These are phyloP conservation scores for Inga oerstediana DNA, from an alignment of 306 rosid species.

Conservation along the genomic window DNA sequence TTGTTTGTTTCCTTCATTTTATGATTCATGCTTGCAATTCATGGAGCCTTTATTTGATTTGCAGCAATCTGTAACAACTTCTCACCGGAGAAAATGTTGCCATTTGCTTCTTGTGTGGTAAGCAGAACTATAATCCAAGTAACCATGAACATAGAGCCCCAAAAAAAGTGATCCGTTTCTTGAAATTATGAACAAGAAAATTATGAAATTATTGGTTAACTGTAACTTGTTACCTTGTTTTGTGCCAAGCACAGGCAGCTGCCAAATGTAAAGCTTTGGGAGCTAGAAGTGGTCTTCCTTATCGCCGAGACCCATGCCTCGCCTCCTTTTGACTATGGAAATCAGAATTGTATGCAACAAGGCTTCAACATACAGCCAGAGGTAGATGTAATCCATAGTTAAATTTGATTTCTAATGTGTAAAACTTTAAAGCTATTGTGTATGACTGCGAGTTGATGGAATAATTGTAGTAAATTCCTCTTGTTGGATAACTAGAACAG, in stretches of 20 bases:
- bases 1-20: slow-evolving; percentile 3
- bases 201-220: neutral
- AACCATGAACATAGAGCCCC: neutral
- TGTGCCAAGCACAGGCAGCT: slow-evolving; percentile 68
- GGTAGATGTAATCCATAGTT: neutral
- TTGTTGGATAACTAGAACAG: neutral
- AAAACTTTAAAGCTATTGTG: neutral
- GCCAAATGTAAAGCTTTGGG: slow-evolving; percentile 79
- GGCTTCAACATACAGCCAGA: slow-evolving; percentile 6
- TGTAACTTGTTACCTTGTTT: slow-evolving; percentile 9
- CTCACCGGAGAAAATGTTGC: slow-evolving; percentile 79
- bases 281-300: slow-evolving; percentile 85
- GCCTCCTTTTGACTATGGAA: slow-evolving; percentile 47
- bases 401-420: neutral
- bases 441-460: neutral
- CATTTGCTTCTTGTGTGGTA: slow-evolving; percentile 89
- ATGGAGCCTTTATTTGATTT: slow-evolving; percentile 26
- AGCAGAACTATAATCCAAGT: slow-evolving; percentile 37
- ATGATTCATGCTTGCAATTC: neutral
- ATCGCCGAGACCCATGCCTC: slow-evolving; percentile 55
- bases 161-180: neutral
- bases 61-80: slow-evolving; percentile 80
- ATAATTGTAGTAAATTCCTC: neutral
- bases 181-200: neutral
- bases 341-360: slow-evolving; percentile 12